phyloP scores from a whole-genome alignment of 306 rosid species.

The Begonia peltatifolia region DNA sequence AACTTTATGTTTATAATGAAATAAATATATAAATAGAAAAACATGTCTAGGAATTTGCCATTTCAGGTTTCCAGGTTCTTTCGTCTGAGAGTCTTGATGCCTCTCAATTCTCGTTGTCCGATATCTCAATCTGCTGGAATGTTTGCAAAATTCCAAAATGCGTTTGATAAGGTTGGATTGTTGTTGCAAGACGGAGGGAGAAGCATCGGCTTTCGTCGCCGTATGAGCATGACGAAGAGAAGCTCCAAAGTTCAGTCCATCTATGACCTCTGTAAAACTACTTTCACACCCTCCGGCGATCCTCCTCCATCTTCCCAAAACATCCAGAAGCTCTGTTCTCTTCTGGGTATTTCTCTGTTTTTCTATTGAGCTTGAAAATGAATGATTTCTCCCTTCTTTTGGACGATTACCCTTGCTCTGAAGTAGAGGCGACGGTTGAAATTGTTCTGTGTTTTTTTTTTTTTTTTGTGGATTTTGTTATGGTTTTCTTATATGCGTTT shows the following conservation, averaged over 20 bases:
- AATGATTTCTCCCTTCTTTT: background rate
- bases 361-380: slow-evolving; percentile 2
- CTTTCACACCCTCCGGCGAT: slow-evolving; percentile 35
- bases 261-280: slow-evolving; percentile 51
- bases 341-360: slow-evolving; percentile 40
- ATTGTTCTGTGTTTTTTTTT: background rate
- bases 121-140: slow-evolving; percentile 3
- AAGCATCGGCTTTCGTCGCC: slow-evolving; percentile 20
- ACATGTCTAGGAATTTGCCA: too few species aligned
- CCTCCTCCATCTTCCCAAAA: slow-evolving; percentile 36
- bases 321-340: slow-evolving; percentile 38
- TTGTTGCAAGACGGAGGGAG: slow-evolving; percentile 18
- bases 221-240: slow-evolving; percentile 31
- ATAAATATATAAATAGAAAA: too few species aligned
- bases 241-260: slow-evolving; percentile 51
- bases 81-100: too few species aligned
- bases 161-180: slow-evolving; percentile 26
- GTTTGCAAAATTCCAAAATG: slow-evolving; percentile 24
- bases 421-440: background rate
- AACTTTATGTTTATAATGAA: too few species aligned
- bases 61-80: too few species aligned
- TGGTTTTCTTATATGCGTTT: slow-evolving; percentile 6
- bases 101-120: too few species aligned
- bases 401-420: too few species aligned
- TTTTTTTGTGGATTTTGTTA: background rate